These are phyloP conservation scores for Penicillium italicum DNA, from an alignment of 2,329 filamentous ascomycete genomes.

Conservation along the genomic window DNA sequence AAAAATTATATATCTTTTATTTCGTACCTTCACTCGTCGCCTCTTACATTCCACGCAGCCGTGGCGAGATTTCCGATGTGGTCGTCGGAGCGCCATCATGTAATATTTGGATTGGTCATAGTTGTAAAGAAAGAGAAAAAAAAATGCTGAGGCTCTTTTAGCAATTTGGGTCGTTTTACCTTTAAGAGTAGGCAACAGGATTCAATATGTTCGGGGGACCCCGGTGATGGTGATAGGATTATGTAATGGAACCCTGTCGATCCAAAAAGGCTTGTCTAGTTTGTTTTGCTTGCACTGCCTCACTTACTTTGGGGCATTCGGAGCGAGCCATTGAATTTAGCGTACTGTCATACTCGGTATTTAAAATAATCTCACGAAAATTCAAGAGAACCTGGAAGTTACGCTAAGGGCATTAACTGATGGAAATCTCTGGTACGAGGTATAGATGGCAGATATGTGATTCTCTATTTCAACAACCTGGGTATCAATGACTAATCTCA, in stretches of 20 bases:
- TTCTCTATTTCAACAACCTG: no score
- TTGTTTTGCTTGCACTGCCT: slow-evolving; percentile 22
- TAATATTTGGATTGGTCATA: slow-evolving; percentile 6
- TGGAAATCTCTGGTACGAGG: no score
- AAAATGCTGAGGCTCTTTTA: not conserved
- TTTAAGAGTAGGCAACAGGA: slow-evolving; percentile 23
- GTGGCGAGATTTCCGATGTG: slow-evolving; percentile 37
- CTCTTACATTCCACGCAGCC: slow-evolving; percentile 37
- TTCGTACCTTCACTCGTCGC: slow-evolving; percentile 33
- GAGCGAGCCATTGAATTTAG: no score
- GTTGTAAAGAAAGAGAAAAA: not conserved
- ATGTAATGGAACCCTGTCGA: slow-evolving; percentile 24
- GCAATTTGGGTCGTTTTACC: not conserved
- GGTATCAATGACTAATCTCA: no score
- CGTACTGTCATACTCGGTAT: no score
- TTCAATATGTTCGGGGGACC: slow-evolving; percentile 3
- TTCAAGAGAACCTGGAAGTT: no score
- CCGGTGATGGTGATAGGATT: slow-evolving; percentile 4
- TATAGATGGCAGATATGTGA: no score
- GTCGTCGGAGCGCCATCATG: slow-evolving; percentile 33
- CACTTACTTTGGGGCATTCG: not conserved
- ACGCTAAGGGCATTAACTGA: no score
- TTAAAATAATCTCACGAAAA: no score
- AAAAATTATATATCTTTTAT: no score
- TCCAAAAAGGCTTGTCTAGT: slow-evolving; percentile 22